Evolutionary conservation across 1,139 yeast species (phyloP).

Genomic region (Candida sp.): DNA sequence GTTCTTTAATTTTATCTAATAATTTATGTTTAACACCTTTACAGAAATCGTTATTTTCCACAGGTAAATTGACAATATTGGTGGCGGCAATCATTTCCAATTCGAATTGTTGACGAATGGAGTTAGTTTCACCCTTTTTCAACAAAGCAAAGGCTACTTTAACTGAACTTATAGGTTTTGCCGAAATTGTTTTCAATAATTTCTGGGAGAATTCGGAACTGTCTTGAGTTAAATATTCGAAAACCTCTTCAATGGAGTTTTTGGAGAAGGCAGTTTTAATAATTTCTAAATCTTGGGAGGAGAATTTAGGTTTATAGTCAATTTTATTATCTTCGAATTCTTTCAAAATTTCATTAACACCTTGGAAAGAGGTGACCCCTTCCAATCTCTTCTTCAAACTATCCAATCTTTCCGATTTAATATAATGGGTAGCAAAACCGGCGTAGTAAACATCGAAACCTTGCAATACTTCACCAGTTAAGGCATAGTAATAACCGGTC

Average conservation of each 20-base stretch:
- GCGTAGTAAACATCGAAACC: slow-evolving; percentile 80
- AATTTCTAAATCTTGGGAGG: slow-evolving; percentile 52
- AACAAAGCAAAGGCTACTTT: slow-evolving; percentile 71
- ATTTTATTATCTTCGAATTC: slow-evolving; percentile 69
- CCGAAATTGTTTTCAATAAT: slow-evolving; percentile 51
- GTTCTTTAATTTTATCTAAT: slow-evolving; percentile 58
- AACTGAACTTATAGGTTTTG: slow-evolving; percentile 76
- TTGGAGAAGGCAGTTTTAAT: slow-evolving; percentile 70
- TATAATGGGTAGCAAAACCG: slow-evolving; percentile 91
- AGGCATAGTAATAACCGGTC: slow-evolving; percentile 79
- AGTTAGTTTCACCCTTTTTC: slow-evolving; percentile 56
- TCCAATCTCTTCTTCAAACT: slow-evolving; percentile 64
- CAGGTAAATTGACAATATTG: slow-evolving; percentile 58
- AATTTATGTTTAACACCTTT: slow-evolving; percentile 77
- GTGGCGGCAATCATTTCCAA: slow-evolving; percentile 79
- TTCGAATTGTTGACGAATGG: slow-evolving; percentile 65
- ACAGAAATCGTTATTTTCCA: slow-evolving; percentile 60
- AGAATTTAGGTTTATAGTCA: slow-evolving; percentile 57
- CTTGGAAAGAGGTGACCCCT: slow-evolving; percentile 52
- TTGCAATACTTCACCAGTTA: slow-evolving; percentile 75
- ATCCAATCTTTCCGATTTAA: slow-evolving; percentile 61
- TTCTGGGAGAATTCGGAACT: slow-evolving; percentile 66
- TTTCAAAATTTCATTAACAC: slow-evolving; percentile 70
- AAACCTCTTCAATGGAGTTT: slow-evolving; percentile 57
- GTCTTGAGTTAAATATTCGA: slow-evolving; percentile 51